Evolutionary conservation across 2,329 filamentous ascomycete genomes (phyloP), one percentile per base, ranked within the genome.

Genomic region (Xylaria multiplex): DNA sequence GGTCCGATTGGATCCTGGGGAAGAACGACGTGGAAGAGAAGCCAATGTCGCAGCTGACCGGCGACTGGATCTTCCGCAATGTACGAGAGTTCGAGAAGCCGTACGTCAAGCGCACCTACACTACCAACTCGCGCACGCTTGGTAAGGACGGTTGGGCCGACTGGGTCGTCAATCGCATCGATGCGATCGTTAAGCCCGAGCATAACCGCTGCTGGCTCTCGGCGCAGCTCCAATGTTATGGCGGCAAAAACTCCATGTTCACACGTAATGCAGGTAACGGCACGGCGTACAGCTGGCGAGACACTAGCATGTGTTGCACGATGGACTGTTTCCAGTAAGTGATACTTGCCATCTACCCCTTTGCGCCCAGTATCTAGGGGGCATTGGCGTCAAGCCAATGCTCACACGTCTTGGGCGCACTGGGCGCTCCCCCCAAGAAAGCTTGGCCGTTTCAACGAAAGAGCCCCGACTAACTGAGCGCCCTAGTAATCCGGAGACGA

Each of bases 281-380:
- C 7, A 84, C 82, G 0, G 76, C 81, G 0, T 84, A 80, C 69
- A 83, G 80, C 71, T 84, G 81, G 80, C 77, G 83, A 55, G 81
- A 84, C 70, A 79, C 80, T 0, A 81, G 77, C 3, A 69, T 83
- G 6, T 71, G 74, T 6, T 75, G 75, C 42, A 77, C 74, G 0
- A 74, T 83, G 19, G 83, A 85, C 62, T 82, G 80, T 59, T 85
- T 84, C 70, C 79, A 84, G 67, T 69, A 69, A 66, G 67, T 69
- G 19, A 37, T 11, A 24, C 32, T 14, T 19, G 4, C 13, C 4
- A 50, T 45, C 6, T 4, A 22, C 48, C 22, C 22, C 11, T 22
- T 50, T 7, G 13, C 7, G 16, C 40, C 11, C 6, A 19, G n/a
- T 6, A 3, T 27, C 2, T 43, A 9, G 2, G 5, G 16, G 7